These are phyloP conservation scores for Magnusiomyces ingens DNA, from an alignment of 1,139 yeast genomes.

Conservation along the genomic window DNA sequence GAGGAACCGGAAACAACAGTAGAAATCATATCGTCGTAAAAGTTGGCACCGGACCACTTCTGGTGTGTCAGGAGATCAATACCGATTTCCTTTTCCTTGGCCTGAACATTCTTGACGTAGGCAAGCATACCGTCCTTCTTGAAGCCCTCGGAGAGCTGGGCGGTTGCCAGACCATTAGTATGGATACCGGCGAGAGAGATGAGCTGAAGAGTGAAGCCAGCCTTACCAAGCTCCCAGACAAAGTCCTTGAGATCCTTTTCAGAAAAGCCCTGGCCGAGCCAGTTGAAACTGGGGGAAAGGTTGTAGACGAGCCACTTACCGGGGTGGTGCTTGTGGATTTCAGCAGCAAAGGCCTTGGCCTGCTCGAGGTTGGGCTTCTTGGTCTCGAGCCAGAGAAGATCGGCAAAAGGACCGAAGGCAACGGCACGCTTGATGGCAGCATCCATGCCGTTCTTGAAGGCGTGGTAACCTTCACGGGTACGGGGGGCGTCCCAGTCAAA, in stretches of 20 bases:
- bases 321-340: conserved; percentile 42
- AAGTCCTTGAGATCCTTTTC: conserved; percentile 42
- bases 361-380: conserved; percentile 48
- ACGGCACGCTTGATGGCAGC: conserved; percentile 48
- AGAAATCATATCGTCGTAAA: conserved; percentile 42
- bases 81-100: conserved; percentile 38
- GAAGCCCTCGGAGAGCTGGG: conserved; percentile 44
- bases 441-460: conserved; percentile 45
- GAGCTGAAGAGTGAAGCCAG: conserved; percentile 48
- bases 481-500: conserved; percentile 57
- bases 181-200: conserved; percentile 53
- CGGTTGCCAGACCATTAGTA: conserved; percentile 44
- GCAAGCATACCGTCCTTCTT: conserved; percentile 49
- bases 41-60: conserved; percentile 55
- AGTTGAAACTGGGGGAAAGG: conserved; percentile 52
- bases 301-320: conserved; percentile 52
- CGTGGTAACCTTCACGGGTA: conserved; percentile 51
- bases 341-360: conserved; percentile 44
- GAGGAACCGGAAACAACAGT: conserved; percentile 43
- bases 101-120: conserved; percentile 47
- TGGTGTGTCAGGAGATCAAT: conserved; percentile 54
- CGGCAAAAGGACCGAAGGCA: conserved; percentile 51
- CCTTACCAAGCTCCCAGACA: conserved; percentile 48
- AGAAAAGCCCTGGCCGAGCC: conserved; percentile 49
- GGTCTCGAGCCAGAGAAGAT: conserved; percentile 53